Conservation (phyloP, 176 grass and related monocot species). For the barley (Hordeum vulgare) region DNA sequence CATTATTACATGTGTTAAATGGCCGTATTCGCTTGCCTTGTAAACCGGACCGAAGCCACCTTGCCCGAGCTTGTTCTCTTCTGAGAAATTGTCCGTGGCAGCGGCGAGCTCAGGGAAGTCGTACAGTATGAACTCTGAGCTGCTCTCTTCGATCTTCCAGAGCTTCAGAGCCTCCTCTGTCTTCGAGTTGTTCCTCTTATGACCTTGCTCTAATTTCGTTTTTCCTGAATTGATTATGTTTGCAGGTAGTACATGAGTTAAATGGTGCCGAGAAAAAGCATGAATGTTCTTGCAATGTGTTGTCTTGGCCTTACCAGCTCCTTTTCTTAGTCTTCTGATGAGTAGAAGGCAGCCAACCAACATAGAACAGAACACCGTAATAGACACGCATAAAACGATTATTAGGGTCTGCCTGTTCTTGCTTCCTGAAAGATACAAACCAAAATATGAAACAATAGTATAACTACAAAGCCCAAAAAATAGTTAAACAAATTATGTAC, state of each 20-base stretch:
- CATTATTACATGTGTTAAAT: neutral
- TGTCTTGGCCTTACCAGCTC: neutral
- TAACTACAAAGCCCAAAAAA: neutral
- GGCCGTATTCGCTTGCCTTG: slow-evolving; percentile 14
- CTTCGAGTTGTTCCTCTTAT: slow-evolving; percentile 18
- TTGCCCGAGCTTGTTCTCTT: slow-evolving; percentile 39
- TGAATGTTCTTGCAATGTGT: neutral
- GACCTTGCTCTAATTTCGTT: neutral
- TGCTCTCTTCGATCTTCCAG: slow-evolving; percentile 47
- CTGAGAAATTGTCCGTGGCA: slow-evolving; percentile 30
- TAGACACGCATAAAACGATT: slow-evolving; percentile 15
- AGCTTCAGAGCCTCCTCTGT: slow-evolving; percentile 47
- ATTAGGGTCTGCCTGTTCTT: slow-evolving; percentile 20
- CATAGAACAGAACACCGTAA: slow-evolving; percentile 21
- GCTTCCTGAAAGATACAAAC: neutral
- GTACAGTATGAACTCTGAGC: slow-evolving; percentile 41
- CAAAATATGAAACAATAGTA: neutral
- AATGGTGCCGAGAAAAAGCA: neutral
- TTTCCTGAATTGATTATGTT: slow-evolving; percentile 4
- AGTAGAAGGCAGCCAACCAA: slow-evolving; percentile 11
- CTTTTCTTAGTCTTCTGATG: neutral
- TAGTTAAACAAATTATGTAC: neutral
- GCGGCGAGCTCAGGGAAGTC: slow-evolving; percentile 28
- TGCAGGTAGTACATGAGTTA: neutral
- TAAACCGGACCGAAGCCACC: slow-evolving; percentile 56